phyloP scores from a whole-genome alignment of 2,329 filamentous ascomycete species.

The Aspergillus fumigatus region DNA sequence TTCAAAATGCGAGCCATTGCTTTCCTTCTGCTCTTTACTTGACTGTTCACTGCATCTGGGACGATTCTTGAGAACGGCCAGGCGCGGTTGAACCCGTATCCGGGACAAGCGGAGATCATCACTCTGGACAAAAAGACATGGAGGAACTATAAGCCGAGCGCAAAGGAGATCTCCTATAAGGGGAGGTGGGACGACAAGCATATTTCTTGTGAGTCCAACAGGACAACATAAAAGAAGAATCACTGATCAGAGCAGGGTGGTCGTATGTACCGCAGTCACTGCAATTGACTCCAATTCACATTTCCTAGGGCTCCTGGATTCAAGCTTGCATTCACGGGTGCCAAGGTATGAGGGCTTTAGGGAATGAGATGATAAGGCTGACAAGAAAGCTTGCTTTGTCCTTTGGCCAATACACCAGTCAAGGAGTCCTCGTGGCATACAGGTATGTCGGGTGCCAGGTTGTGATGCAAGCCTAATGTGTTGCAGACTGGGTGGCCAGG shows the following conservation, averaged over 20 bases:
- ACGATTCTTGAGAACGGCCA: conserved; percentile 43
- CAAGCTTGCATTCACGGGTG: conserved; percentile 52
- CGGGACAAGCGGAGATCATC: conserved; percentile 31
- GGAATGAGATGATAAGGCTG: background rate
- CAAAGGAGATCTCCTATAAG: conserved; percentile 56
- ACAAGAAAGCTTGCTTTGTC: conserved; percentile 43
- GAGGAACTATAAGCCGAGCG: conserved; percentile 48
- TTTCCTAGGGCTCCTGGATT: conserved; percentile 45
- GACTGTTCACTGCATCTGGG: conserved; percentile 19
- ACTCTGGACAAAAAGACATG: conserved; percentile 30
- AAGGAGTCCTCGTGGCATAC: conserved; percentile 52
- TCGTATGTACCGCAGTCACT: conserved; percentile 41
- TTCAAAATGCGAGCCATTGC: background rate
- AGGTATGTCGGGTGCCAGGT: conserved; percentile 9
- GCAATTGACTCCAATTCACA: background rate
- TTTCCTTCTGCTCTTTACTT: background rate
- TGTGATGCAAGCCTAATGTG: background rate
- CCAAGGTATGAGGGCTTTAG: conserved; percentile 29
- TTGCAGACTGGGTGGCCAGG: conserved; percentile 50
- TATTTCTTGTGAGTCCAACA: conserved; percentile 44
- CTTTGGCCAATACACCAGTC: conserved; percentile 49
- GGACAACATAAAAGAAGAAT: no score
- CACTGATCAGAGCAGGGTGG: conserved; percentile 40
- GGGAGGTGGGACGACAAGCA: conserved; percentile 58
- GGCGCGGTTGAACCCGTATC: conserved; percentile 33